Base-by-base conservation (phyloP, 495 filamentous ascomycete genomes). In the Schizothecium vesticola region DNA sequence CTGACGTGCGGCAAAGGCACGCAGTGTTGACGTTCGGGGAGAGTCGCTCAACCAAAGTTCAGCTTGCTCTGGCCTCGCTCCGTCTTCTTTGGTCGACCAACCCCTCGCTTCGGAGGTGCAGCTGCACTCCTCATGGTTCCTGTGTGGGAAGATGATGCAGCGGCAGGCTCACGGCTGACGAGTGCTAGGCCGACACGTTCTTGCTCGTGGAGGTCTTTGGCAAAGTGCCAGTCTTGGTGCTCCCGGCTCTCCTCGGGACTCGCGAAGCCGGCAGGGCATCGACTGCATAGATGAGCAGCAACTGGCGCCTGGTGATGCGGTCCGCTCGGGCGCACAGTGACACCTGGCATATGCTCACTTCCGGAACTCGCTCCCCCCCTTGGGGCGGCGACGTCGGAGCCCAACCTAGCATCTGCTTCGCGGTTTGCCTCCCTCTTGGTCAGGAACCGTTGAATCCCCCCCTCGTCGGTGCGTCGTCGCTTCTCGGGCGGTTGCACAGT, bases 191-290 rank as follows among this genome's bases (percentile, higher is more conserved):
- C 80, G 79, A 76, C 80, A 80, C 79, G 80, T 79, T 83, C 79
- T 73, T 83, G 72, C 76, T 87, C 84, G 70, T 90, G 90, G 28
- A 98, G 84, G 71, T 92, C 88, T 81, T 91, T 93, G 56, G 95
- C 95, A 78, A 97, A 92, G 81, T 99, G 95, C 91, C 93, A 99
- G 76, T 99, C 95, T 56, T 91, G 84, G 74, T 99, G 95, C 80
- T 91, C 93, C 63, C 87, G 85, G 73, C 88, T 82, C 36, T 87
- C 84, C 70, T 80, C 74, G n/a, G 80, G 76, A 12, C 80, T 80
- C 36, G 79, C 81, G 24, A 96, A 73, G 33, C 77, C 69, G 69
- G 83, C 81, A 63, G 83, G 83, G 79, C 95, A 97, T 59, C 85
- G 87, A 62, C 79, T 71, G 76, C 94, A 97, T 68, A 79, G 78